phyloP scores from a whole-genome alignment of 441 rosid species.

The Populus hybrid region DNA sequence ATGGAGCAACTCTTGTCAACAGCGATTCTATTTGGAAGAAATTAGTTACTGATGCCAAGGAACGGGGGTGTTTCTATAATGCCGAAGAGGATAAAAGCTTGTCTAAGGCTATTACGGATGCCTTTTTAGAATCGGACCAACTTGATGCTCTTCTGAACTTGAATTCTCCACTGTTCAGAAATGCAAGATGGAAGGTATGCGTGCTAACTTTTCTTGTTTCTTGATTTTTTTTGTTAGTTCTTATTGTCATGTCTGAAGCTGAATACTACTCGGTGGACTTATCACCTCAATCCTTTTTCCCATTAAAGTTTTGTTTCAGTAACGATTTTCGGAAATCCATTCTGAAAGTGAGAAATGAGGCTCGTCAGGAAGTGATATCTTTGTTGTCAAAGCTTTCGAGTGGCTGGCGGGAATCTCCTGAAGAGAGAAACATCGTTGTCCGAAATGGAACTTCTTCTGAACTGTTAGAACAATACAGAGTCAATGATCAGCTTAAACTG shows the following conservation, averaged over 20 bases:
- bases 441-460: slow-evolving; percentile 11
- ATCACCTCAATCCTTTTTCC: not conserved
- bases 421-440: not conserved
- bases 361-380: slow-evolving; percentile 5
- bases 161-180: slow-evolving; percentile 16
- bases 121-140: slow-evolving; percentile 23
- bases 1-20: slow-evolving; percentile 31
- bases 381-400: slow-evolving; percentile 29
- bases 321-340: slow-evolving; percentile 34
- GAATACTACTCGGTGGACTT: not conserved
- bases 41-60: slow-evolving; percentile 41
- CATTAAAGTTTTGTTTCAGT: slow-evolving; percentile 32
- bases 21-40: slow-evolving; percentile 39
- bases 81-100: slow-evolving; percentile 41
- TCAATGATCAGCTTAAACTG: slow-evolving; percentile 17
- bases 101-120: slow-evolving; percentile 22
- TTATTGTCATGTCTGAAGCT: not conserved
- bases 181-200: slow-evolving; percentile 44
- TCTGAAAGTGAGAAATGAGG: slow-evolving; percentile 11
- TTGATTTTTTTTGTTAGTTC: not conserved
- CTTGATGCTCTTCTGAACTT: slow-evolving; percentile 20
- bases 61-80: slow-evolving; percentile 35
- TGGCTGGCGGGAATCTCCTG: slow-evolving; percentile 33
- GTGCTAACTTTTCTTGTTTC: not conserved
- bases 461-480: slow-evolving; percentile 23